Evolutionary conservation across 768 basidiomycete genomes (phyloP), one percentile per base, ranked within the genome.

Genomic region (Kwoniella sp.): DNA sequence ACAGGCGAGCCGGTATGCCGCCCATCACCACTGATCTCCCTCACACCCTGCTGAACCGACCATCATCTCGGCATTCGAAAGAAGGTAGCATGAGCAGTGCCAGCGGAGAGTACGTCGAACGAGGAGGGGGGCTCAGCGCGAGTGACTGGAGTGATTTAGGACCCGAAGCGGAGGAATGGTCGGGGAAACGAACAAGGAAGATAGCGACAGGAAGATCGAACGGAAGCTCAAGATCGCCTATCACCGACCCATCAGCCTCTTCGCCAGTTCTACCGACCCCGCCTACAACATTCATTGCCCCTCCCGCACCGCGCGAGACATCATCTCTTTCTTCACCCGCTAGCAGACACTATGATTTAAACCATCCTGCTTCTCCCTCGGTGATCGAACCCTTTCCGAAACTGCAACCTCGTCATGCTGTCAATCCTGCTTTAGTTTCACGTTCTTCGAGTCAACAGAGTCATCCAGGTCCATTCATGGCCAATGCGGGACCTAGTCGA

Each of bases 11-110:
- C 3, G 67, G 54, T 29, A 64, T 67, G 26, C 62, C 64, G 22
- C 68, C 65, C 17, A 77, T 69, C 29, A 67, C 21, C 29, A 67
- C 69, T 27, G 65, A 71, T 50, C 49, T 68, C 2, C 29, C 60
- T 12, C 53, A 55, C 30, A 8, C 51, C 29, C 22, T 64, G 15
- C 62, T 64, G 13, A 51, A 64, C 9, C 54, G 69, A 19, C 46
- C 64, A 3, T 59, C 67, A 1, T 72, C 72, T 55, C 65, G 72
- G 15, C 74, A 73, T 61, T 77, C 77, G 0, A 77, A 75, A 56
- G 72, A 74, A 36, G 77, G 75, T 17, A 74, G 72, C 53, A 36
- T 72, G 13, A 74, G 75, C 36, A 72, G 69, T 52, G 67, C 73
- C 3, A 79, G 78, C 48, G 78, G 62, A 15, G 62, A 76, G 21